Evolutionary conservation across 306 rosid species (phyloP).

Genomic region (Cyamopsis tetragonoloba): DNA sequence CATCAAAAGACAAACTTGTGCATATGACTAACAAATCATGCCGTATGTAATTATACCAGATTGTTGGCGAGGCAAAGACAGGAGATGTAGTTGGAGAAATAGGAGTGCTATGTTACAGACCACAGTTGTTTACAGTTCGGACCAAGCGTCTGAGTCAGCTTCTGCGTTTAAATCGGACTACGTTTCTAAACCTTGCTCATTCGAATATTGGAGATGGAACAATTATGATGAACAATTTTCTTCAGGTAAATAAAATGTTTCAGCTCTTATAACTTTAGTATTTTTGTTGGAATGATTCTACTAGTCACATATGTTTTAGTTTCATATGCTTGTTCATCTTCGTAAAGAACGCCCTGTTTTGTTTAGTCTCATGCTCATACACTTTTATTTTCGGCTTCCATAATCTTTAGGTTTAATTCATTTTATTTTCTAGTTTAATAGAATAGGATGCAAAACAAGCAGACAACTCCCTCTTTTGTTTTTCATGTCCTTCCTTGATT

Average conservation of each 20-base stretch:
- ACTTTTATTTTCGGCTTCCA: background rate
- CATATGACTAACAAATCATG: background rate
- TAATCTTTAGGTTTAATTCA: background rate
- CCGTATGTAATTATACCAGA: slow-evolving; percentile 31
- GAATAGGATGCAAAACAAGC: background rate
- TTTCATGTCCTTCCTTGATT: background rate
- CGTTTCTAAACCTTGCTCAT: slow-evolving; percentile 47
- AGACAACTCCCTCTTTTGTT: background rate
- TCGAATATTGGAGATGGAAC: slow-evolving; percentile 68
- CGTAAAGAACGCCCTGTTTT: background rate
- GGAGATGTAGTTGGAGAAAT: slow-evolving; percentile 66
- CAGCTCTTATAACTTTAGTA: background rate
- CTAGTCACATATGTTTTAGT: background rate
- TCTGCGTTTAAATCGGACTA: slow-evolving; percentile 61
- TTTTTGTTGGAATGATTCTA: background rate
- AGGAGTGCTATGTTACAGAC: slow-evolving; percentile 72
- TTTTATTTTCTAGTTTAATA: background rate
- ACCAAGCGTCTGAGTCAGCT: slow-evolving; percentile 63
- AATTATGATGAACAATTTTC: slow-evolving; percentile 61
- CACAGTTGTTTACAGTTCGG: slow-evolving; percentile 63
- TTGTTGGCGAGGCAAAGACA: slow-evolving; percentile 37
- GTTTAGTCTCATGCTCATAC: background rate
- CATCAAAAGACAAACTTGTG: background rate
- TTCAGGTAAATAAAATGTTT: slow-evolving; percentile 33
- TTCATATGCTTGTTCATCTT: background rate